Conservation (phyloP, 805 yeast species). For the Wickerhamiella cacticola region DNA sequence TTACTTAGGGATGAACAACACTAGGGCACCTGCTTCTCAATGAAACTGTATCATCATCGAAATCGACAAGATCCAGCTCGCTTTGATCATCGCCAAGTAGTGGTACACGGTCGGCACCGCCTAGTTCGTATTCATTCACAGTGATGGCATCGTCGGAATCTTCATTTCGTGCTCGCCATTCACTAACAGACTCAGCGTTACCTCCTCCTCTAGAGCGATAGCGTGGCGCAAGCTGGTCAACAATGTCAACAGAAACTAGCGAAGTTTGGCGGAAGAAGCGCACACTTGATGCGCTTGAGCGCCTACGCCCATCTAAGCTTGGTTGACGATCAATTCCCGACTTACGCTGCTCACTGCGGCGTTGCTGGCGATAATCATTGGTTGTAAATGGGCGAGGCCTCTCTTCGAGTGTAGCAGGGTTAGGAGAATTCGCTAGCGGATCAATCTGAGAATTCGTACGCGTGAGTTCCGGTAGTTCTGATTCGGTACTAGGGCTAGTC, state of each 20-base stretch:
- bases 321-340: slow-evolving; percentile 9
- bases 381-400: slow-evolving; percentile 3
- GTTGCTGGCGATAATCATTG: slow-evolving; percentile 5
- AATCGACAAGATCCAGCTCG: slow-evolving; percentile 9
- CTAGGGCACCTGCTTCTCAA: slow-evolving; percentile 11
- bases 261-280: slow-evolving; percentile 24
- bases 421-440: slow-evolving; percentile 6
- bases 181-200: neutral
- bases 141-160: neutral
- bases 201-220: slow-evolving; percentile 11
- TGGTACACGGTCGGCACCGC: slow-evolving; percentile 4
- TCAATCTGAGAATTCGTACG: neutral
- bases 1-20: neutral
- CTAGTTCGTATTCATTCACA: neutral
- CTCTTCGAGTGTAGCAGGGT: neutral
- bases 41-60: slow-evolving; percentile 8
- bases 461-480: neutral
- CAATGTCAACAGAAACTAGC: slow-evolving; percentile 21
- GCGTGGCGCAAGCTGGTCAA: slow-evolving; percentile 15
- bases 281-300: slow-evolving; percentile 14
- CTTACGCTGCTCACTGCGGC: slow-evolving; percentile 10
- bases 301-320: neutral
- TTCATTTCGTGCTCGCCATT: neutral
- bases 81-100: slow-evolving; percentile 8
- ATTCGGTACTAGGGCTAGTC: neutral